These are phyloP conservation scores for Pseudocercospora fijiensis DNA, from an alignment of 2,329 filamentous ascomycete species.

Conservation along the genomic window DNA sequence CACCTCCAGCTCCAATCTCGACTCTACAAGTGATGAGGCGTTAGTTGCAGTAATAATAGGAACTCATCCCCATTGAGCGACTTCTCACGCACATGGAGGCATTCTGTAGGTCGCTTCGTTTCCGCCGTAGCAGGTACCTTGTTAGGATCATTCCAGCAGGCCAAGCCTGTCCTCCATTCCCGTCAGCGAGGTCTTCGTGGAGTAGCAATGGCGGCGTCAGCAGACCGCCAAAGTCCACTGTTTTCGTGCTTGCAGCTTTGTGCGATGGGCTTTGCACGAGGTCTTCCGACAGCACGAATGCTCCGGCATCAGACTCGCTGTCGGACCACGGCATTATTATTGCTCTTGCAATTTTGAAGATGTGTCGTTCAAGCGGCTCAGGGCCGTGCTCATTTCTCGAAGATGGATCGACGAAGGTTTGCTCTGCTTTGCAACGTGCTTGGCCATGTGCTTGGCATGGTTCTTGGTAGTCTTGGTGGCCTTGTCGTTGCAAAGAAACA, in stretches of 20 bases:
- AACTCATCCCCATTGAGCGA: background rate
- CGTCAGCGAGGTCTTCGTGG: conserved; percentile 80
- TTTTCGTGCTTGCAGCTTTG: conserved; percentile 54
- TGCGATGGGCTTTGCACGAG: conserved; percentile 55
- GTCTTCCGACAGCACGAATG: conserved; percentile 52
- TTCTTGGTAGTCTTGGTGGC: background rate
- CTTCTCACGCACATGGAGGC: conserved; percentile 67
- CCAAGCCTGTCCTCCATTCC: conserved; percentile 93
- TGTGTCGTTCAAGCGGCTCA: conserved; percentile 1
- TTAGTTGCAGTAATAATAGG: conserved; percentile 16
- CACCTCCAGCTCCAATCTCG: conserved; percentile 88
- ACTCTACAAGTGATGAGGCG: conserved; percentile 56
- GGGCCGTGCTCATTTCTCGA: conserved; percentile 1
- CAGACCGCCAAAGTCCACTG: conserved; percentile 69
- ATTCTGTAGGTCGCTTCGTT: conserved; percentile 60
- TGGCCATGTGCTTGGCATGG: conserved; percentile 7
- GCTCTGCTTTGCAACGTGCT: background rate
- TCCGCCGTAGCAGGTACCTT: conserved; percentile 79
- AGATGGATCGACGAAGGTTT: conserved; percentile 12
- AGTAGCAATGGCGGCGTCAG: conserved; percentile 68
- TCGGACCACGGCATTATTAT: conserved; percentile 12
- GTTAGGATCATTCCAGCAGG: conserved; percentile 86
- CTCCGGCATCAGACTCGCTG: conserved; percentile 12
- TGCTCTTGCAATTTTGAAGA: background rate
- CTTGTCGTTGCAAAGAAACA: background rate